Evolutionary conservation across 306 rosid species (phyloP).

Genomic region (Trifolium fragiferum): DNA sequence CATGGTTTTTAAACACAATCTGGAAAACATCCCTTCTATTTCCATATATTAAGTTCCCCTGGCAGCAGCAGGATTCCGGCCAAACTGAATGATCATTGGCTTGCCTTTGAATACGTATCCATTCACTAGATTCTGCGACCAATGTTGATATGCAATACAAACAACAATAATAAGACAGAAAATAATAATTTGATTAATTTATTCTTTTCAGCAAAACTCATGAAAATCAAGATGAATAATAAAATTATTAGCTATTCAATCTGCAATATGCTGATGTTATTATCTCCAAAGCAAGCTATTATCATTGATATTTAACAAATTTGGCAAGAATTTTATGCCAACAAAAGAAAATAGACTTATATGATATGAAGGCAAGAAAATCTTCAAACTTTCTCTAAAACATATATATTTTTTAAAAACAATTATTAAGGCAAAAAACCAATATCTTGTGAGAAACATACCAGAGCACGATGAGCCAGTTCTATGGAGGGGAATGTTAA

Average conservation of each 20-base stretch:
- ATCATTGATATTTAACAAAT: not conserved
- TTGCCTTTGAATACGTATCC: conserved; percentile 86
- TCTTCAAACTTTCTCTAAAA: conserved; percentile 14
- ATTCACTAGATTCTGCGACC: conserved; percentile 77
- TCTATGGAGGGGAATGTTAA: conserved; percentile 86
- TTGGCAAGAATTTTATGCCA: conserved; percentile 14
- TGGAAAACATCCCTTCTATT: conserved; percentile 2
- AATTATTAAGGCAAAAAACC: not conserved
- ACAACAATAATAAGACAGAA: conserved; percentile 17
- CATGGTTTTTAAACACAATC: conserved; percentile 7
- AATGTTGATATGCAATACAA: conserved; percentile 31
- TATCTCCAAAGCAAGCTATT: conserved; percentile 6
- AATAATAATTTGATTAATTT: conserved; percentile 8
- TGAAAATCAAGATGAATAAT: conserved; percentile 20
- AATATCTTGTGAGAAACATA: conserved; percentile 44
- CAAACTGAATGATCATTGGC: conserved; percentile 93
- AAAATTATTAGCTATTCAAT: conserved; percentile 1
- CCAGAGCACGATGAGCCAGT: conserved; percentile 85
- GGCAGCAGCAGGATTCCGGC: conserved; percentile 71
- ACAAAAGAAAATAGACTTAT: conserved; percentile 9
- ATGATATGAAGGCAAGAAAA: conserved; percentile 8
- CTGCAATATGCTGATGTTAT: conserved; percentile 18
- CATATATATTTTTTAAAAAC: not conserved
- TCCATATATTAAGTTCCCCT: conserved; percentile 50
- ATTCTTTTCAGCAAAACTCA: not conserved